A percentile compares a stretch with the other conserved stretches of the same genome.
Conservation (phyloP, 352 stramenopile species). For the Thalassiosira hispida region DNA sequence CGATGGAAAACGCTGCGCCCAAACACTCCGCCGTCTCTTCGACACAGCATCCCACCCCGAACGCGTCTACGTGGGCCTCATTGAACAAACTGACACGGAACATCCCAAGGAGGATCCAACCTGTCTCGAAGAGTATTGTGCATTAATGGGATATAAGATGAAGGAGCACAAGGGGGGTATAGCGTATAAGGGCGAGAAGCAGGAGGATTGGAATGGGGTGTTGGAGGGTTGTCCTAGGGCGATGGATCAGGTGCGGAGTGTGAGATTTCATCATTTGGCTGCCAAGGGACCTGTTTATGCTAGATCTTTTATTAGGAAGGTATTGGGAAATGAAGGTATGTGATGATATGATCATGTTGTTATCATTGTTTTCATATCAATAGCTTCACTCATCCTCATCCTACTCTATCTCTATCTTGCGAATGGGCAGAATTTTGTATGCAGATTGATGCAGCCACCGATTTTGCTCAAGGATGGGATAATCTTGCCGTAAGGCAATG, state of each 20-base stretch:
- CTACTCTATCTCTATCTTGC: neutral
- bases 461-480: constrained; percentile 84
- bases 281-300: constrained; percentile 82
- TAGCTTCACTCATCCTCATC: neutral
- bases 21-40: constrained; percentile 74
- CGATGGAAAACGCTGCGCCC: constrained; percentile 75
- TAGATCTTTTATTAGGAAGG: constrained; percentile 70
- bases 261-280: constrained; percentile 68
- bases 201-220: constrained; percentile 40
- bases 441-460: constrained; percentile 84
- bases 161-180: constrained; percentile 24
- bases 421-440: constrained; percentile 84
- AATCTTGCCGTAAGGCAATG: constrained; percentile 72
- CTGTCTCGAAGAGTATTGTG: constrained; percentile 79
- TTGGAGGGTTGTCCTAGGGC: constrained; percentile 69
- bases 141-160: constrained; percentile 38
- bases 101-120: constrained; percentile 48
- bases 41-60: constrained; percentile 70
- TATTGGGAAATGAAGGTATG: constrained; percentile 84
- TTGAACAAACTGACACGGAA: constrained; percentile 75
- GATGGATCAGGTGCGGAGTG: constrained; percentile 66
- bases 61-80: constrained; percentile 68
- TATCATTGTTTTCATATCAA: neutral
- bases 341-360: neutral
- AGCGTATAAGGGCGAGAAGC: constrained; percentile 37